Base-by-base conservation (phyloP, 148 eudicot species). In the Euryodendron excelsum region DNA sequence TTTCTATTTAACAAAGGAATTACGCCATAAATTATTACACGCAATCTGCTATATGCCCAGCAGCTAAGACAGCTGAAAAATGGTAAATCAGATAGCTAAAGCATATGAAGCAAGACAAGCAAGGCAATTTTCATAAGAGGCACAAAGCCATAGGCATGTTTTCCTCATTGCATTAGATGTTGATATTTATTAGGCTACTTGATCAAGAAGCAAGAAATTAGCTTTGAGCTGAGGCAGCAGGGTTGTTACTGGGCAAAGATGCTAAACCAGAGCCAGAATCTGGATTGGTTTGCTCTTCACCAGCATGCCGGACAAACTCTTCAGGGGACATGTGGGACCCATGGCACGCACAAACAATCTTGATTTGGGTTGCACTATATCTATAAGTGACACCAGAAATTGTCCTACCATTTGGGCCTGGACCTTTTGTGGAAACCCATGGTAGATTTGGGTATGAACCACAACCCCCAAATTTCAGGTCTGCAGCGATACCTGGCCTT, bases 311-410 rank as follows among this genome's bases (percentile, higher is more conserved):
- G 60, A 93, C 74, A 80, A 96, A 96, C 76, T 96, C 98, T 79
- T 93, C 99, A 0, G 97, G 91, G 20, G 97, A 87, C 94, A 96
- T 77, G 84, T 96, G 99, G 30, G 80, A 45, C 41, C 99, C 97
- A 76, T 96, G 99, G 81, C 99, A 96, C 21, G 99, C 99, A 83
- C 99, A 96, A 71, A 96, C 99, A 11, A 96, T 93, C 85, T 84
- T 89, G 75, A 93, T 88, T 79, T 96, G 98, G 30, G 90, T 90
- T 12, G 92, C 80, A 47, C 85, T 90, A 79, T 68, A 91, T 77
- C 78, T 90, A 79, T 91, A 93, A 5, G 99, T 91, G 65, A 93
- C 99, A 9, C 99, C 99, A 13, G 99, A 96, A 81, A 96, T 91
- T 31, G 93, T 89, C 82, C 80, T 87, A 3, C 97, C 95, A 75